These are phyloP conservation scores for Salvia miltiorrhiza DNA, from an alignment of 257 asterid genomes.

Conservation along the genomic window DNA sequence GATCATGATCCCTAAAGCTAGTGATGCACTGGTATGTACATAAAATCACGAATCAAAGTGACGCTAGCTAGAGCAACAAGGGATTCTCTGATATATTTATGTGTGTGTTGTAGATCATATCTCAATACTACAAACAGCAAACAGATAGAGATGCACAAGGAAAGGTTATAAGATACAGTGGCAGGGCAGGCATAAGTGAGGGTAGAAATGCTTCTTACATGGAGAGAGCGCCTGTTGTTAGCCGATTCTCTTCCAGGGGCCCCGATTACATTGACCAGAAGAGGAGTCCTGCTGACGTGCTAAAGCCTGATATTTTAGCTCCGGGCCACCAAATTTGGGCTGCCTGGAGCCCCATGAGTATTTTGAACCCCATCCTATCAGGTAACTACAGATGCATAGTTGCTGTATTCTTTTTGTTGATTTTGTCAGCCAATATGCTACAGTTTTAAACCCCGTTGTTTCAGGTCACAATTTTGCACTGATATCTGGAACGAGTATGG, in stretches of 20 bases:
- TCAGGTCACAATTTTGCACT: conserved; percentile 69
- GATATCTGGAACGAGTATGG: conserved; percentile 96
- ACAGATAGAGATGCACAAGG: conserved; percentile 52
- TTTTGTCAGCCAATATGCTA: background rate
- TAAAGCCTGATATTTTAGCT: conserved; percentile 90
- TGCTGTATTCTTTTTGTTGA: background rate
- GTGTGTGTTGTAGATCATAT: conserved; percentile 40
- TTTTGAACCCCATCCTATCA: conserved; percentile 50
- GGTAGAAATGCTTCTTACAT: conserved; percentile 69
- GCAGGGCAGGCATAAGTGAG: conserved; percentile 79
- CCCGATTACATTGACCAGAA: conserved; percentile 65
- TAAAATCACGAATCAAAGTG: background rate
- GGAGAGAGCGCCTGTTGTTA: conserved; percentile 73
- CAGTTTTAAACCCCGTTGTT: background rate
- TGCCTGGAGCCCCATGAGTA: conserved; percentile 98
- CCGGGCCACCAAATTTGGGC: conserved; percentile 98
- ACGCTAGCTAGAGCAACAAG: background rate
- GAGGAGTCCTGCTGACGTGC: conserved; percentile 68
- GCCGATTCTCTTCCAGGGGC: conserved; percentile 92
- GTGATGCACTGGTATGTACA: conserved; percentile 54
- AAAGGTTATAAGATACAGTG: conserved; percentile 40
- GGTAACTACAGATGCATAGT: conserved; percentile 33
- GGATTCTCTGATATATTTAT: background rate
- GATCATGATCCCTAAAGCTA: conserved; percentile 64
- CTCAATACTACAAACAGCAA: conserved; percentile 56